Base-by-base conservation (phyloP, 2,329 filamentous ascomycete genomes). In the Sclerotinia trifoliorum region DNA sequence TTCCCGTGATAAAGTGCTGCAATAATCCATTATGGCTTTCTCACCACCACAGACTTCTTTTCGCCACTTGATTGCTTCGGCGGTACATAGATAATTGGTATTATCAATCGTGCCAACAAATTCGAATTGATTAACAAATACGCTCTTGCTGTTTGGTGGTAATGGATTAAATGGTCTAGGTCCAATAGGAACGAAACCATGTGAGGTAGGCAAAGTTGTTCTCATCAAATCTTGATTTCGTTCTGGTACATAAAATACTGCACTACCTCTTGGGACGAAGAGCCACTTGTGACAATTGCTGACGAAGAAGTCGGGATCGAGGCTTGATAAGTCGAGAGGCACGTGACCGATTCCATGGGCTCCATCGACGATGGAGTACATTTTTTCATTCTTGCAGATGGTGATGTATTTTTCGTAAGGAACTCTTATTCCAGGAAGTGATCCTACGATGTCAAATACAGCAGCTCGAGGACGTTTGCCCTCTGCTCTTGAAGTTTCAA, bases 281-380 rank as follows among this genome's bases (percentile, higher is more conserved):
- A 97, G 86, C 94, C 94, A 98, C 81, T 96, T 96, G 81, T 96
- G 92, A 74, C 88, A 92, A 78, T 97, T 97, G 67, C 85, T 90
- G 19, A 94, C 85, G 75, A 96, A 92, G 80, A 96, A 97, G 78
- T 97, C 94, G 0, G 93, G 89, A 71, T 93, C 86, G 3, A 93
- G 80, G 5, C 80, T 78, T 0, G 77, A 71, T 19, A 97, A 79
- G 78, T 96, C 86, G 10, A 97, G 78, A 0, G 85, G 82, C 10
- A 97, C 83, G 79, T 95, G 90, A 2, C 94, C 94, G 32, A 96
- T 80, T 1, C 90, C 90, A 79, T 98, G 94, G 0, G 94, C 94
- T 21, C 87, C 94, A 77, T 98, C 94, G 19, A 77, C 49, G 26
- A 92, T 81, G 73, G 90, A 93, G 66, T 94, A 76, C 3, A 97